Conservation (phyloP, 306 rosid genomes). For the Sechiopsis laciniata region DNA sequence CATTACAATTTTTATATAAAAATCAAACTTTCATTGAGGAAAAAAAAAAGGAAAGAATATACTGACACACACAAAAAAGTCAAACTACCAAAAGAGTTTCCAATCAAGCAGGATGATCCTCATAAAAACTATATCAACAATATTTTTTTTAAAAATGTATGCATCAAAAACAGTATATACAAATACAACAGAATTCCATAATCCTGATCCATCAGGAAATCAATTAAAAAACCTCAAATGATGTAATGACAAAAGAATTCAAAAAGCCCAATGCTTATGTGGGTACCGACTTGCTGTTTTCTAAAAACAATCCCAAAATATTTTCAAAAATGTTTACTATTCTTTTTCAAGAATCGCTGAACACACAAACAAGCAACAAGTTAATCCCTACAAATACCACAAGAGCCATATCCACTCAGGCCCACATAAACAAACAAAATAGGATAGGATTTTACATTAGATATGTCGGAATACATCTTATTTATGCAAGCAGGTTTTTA, state of each 20-base stretch:
- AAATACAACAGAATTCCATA: background rate
- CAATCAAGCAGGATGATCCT: too few relatives aligned
- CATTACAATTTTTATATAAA: background rate
- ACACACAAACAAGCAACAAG: background rate
- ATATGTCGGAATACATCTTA: background rate
- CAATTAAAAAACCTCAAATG: background rate
- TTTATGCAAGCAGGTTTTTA: conserved; percentile 14
- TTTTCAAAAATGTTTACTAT: background rate
- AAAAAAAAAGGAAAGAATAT: background rate
- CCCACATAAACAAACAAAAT: background rate
- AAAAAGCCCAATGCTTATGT: background rate
- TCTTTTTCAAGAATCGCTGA: background rate
- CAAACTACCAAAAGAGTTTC: too few relatives aligned
- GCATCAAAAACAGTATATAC: background rate
- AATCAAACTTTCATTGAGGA: background rate
- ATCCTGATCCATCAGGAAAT: background rate
- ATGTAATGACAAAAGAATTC: background rate
- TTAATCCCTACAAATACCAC: too few relatives aligned
- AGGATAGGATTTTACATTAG: too few relatives aligned
- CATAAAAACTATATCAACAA: background rate
- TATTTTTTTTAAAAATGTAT: background rate
- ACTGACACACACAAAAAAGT: background rate
- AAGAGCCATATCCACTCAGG: background rate
- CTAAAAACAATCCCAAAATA: background rate
- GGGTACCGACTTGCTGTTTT: background rate